Conservation (phyloP, 371 early-diverging fungal genomes). For the Apophysomyces trapeziformis region DNA sequence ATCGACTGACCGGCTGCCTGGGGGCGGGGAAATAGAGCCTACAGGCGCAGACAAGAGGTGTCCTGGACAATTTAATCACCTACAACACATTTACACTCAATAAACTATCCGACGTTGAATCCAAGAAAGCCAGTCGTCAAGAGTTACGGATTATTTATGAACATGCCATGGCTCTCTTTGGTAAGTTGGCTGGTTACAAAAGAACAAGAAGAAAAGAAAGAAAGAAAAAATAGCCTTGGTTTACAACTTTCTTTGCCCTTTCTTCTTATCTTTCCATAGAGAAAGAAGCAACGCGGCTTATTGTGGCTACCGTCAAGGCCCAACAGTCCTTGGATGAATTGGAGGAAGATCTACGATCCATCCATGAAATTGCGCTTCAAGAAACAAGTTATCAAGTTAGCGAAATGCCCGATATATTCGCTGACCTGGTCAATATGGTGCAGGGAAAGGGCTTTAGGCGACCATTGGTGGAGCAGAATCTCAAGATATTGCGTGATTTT, state of each 20-base stretch:
- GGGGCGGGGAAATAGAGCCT: slow-evolving; percentile 13
- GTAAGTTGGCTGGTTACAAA: slow-evolving; percentile 11
- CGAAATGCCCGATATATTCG: slow-evolving; percentile 38
- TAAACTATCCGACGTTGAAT: slow-evolving; percentile 39
- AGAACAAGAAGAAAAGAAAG: not conserved
- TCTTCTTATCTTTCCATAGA: slow-evolving; percentile 11
- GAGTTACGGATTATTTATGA: slow-evolving; percentile 44
- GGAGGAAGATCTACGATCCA: slow-evolving; percentile 42
- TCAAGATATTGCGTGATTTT: slow-evolving; percentile 38
- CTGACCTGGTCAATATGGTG: slow-evolving; percentile 37
- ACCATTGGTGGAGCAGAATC: slow-evolving; percentile 43
- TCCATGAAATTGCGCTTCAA: slow-evolving; percentile 50
- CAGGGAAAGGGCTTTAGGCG: slow-evolving; percentile 36
- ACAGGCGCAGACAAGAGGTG: slow-evolving; percentile 34
- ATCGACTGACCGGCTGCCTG: no score
- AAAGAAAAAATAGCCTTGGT: not conserved
- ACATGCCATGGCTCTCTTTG: slow-evolving; percentile 45
- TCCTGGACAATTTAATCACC: slow-evolving; percentile 49
- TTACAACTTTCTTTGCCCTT: no score
- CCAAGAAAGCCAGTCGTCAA: slow-evolving; percentile 34
- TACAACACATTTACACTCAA: slow-evolving; percentile 51
- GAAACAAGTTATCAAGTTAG: slow-evolving; percentile 40
- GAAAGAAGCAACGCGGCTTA: slow-evolving; percentile 41
- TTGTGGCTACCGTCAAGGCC: slow-evolving; percentile 41
- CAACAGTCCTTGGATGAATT: slow-evolving; percentile 35